Conservation (phyloP, 2,329 filamentous ascomycete genomes). For the Leptographium flavum region DNA sequence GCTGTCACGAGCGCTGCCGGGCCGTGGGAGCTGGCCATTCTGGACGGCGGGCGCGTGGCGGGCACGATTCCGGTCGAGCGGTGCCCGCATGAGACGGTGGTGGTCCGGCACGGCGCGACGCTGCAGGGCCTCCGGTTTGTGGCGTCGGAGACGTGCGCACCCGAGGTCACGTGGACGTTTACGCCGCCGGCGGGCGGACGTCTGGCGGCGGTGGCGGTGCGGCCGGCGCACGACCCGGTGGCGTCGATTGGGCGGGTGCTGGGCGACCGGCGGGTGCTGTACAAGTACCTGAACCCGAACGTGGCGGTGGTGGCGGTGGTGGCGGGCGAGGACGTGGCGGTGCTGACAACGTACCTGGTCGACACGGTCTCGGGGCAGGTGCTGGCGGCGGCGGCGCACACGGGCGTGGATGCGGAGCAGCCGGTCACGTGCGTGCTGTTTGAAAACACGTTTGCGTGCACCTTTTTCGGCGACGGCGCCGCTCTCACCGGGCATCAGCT, state of each 20-base stretch:
- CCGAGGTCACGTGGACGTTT: constrained; percentile 58
- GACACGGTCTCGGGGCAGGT: constrained; percentile 77
- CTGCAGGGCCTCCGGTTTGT: constrained; percentile 42
- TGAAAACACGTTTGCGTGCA: constrained; percentile 93
- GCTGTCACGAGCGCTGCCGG: constrained; percentile 37
- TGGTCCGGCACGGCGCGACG: constrained; percentile 32
- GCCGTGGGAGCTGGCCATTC: constrained; percentile 33
- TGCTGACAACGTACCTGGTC: constrained; percentile 62
- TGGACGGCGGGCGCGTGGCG: no score
- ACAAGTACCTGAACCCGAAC: constrained; percentile 94
- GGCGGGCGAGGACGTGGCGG: constrained; percentile 35
- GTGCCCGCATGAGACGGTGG: constrained; percentile 37
- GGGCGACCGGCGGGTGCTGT: constrained; percentile 81
- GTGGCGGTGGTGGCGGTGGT: constrained; percentile 61
- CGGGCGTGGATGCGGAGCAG: constrained; percentile 59
- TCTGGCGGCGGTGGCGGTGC: constrained; percentile 52
- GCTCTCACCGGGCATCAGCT: constrained; percentile 73
- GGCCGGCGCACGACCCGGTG: constrained; percentile 67
- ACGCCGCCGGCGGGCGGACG: constrained; percentile 48
- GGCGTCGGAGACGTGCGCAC: constrained; percentile 23
- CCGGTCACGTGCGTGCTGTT: constrained; percentile 65
- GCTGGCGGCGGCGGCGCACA: constrained; percentile 55
- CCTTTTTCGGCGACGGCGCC: constrained; percentile 53
- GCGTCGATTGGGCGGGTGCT: constrained; percentile 92
- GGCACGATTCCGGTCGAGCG: constrained; percentile 26